A percentile compares a stretch with the other conserved stretches of the same genome.
Conservation (phyloP, 2,329 filamentous ascomycete genomes). For the Fusarium proliferatum region DNA sequence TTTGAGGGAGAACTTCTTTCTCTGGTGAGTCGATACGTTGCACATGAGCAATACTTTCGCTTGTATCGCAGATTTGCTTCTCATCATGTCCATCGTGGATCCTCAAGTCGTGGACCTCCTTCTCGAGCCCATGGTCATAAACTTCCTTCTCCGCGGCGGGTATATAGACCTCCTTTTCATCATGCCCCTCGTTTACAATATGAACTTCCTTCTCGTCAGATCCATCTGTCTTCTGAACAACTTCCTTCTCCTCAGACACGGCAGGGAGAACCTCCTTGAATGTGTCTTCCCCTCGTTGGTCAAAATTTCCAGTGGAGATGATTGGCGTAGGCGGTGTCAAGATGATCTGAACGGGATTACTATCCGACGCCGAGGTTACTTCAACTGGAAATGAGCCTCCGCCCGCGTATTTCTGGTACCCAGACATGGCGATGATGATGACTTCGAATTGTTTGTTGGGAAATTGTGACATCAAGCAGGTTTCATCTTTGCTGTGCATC, state of each 20-base stretch:
- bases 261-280: slow-evolving; percentile 22
- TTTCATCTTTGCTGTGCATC: neutral
- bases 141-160: slow-evolving; percentile 6
- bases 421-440: slow-evolving; percentile 9
- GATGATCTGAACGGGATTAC: slow-evolving; percentile 21
- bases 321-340: slow-evolving; percentile 35
- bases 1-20: neutral
- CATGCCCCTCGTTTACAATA: neutral
- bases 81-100: slow-evolving; percentile 1
- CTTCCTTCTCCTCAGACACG: slow-evolving; percentile 30
- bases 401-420: neutral
- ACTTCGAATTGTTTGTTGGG: neutral
- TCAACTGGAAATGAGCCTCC: neutral
- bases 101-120: neutral
- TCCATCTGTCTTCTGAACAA: neutral
- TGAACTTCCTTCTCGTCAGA: slow-evolving; percentile 11
- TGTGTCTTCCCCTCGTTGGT: slow-evolving; percentile 7
- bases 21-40: neutral
- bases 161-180: slow-evolving; percentile 18
- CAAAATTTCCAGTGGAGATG: neutral
- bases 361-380: neutral
- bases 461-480: neutral
- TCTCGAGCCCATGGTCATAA: neutral
- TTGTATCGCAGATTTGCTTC: slow-evolving; percentile 16
- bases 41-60: neutral